A percentile compares a stretch with the other conserved stretches of the same genome.
These are phyloP conservation scores for Arthrobotrys musiformis DNA, from an alignment of 2,329 filamentous ascomycete species.

Conservation along the genomic window DNA sequence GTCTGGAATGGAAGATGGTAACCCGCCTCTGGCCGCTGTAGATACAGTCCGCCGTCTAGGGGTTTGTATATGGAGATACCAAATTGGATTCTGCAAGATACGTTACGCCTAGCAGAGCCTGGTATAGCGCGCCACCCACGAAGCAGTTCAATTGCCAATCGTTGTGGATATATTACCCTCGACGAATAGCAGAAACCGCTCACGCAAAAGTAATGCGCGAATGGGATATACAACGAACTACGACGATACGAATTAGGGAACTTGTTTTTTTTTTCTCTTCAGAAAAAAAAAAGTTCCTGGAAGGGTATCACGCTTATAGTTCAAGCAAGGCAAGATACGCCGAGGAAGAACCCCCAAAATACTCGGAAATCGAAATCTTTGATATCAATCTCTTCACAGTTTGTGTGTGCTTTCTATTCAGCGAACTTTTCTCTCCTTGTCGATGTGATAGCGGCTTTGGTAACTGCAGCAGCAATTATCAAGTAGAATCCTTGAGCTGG, in stretches of 20 bases:
- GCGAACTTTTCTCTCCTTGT: constrained; percentile 43
- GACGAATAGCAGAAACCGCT: constrained; percentile 56
- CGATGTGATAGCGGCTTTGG: constrained; percentile 52
- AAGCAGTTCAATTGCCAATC: neutral
- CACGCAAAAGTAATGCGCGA: constrained; percentile 27
- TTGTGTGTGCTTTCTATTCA: constrained; percentile 34
- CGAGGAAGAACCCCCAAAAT: constrained; percentile 24
- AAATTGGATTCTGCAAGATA: constrained; percentile 23
- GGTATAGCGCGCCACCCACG: constrained; percentile 36
- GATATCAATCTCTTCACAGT: constrained; percentile 36
- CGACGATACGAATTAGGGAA: constrained; percentile 54
- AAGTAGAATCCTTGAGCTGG: constrained; percentile 48
- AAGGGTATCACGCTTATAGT: constrained; percentile 51
- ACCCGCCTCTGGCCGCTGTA: constrained; percentile 44
- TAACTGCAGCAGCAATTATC: constrained; percentile 51
- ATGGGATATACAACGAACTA: constrained; percentile 48
- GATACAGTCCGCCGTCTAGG: neutral
- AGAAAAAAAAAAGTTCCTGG: constrained; percentile 49
- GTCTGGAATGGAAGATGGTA: constrained; percentile 27
- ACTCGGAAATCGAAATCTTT: constrained; percentile 28
- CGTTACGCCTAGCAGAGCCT: constrained; percentile 34
- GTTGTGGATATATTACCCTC: neutral
- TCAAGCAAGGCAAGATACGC: constrained; percentile 53
- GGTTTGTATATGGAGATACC: neutral
- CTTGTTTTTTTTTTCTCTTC: constrained; percentile 52